These are phyloP conservation scores for Isatis tinctoria DNA, from an alignment of 345 rosid species.

Conservation along the genomic window DNA sequence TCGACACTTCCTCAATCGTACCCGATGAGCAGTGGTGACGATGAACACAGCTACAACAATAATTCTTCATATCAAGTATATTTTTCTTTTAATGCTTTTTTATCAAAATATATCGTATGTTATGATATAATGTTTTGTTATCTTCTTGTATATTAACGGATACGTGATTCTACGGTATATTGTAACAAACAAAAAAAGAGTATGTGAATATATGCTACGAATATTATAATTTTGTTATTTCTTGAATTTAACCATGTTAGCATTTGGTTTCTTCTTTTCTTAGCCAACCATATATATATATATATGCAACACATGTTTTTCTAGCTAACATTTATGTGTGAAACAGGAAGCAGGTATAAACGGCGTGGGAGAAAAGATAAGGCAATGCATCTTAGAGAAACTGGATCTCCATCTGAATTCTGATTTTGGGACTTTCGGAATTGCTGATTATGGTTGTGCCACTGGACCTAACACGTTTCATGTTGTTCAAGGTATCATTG, in stretches of 20 bases:
- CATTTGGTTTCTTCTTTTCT: background rate
- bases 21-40: conserved; percentile 3
- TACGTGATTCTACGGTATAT: too few relatives aligned
- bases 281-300: background rate
- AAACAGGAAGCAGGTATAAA: background rate
- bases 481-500: too few relatives aligned
- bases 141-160: background rate
- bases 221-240: background rate
- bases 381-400: too few relatives aligned
- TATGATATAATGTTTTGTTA: background rate
- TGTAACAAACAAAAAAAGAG: too few relatives aligned
- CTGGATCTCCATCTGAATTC: too few relatives aligned
- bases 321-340: background rate
- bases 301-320: background rate
- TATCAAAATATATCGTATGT: background rate
- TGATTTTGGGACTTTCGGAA: too few relatives aligned
- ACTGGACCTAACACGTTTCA: too few relatives aligned
- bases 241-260: background rate
- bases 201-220: background rate
- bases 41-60: background rate
- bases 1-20: conserved; percentile 18
- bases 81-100: background rate
- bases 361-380: background rate
- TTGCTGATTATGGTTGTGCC: too few relatives aligned
- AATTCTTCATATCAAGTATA: conserved; percentile 2